Percentiles rank a stretch among this genome's conserved stretches.
These are phyloP conservation scores for Penicillium palitans DNA, from an alignment of 2,329 filamentous ascomycete genomes.

Conservation along the genomic window DNA sequence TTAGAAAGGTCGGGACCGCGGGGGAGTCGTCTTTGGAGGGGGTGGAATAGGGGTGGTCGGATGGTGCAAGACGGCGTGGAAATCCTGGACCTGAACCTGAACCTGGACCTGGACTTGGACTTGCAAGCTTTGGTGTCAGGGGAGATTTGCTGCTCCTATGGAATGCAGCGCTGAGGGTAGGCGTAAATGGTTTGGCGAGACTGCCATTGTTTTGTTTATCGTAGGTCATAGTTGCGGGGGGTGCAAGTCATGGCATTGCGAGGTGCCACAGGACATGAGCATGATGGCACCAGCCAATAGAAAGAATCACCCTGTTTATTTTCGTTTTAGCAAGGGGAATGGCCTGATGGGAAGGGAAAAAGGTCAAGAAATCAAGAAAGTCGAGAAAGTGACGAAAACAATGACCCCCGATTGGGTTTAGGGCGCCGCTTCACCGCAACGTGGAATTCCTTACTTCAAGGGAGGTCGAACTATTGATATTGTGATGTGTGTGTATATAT, in stretches of 20 bases:
- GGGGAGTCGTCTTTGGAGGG: slow-evolving; percentile 51
- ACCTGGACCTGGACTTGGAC: slow-evolving; percentile 28
- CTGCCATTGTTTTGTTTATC: slow-evolving; percentile 56
- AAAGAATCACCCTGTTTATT: neutral
- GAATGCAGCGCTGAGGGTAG: slow-evolving; percentile 65
- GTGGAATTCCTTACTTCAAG: slow-evolving; percentile 16
- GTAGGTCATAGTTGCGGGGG: slow-evolving; percentile 49
- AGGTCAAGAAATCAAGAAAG: neutral
- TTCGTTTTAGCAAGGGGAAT: slow-evolving; percentile 15
- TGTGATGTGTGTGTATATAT: neutral
- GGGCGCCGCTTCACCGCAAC: slow-evolving; percentile 29
- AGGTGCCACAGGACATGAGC: slow-evolving; percentile 30
- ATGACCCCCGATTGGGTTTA: slow-evolving; percentile 31
- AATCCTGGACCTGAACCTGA: slow-evolving; percentile 15
- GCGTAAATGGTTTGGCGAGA: slow-evolving; percentile 62
- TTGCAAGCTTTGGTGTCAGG: slow-evolving; percentile 60
- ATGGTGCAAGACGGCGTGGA: slow-evolving; percentile 36
- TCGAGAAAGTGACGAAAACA: slow-evolving; percentile 27
- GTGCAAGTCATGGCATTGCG: slow-evolving; percentile 51
- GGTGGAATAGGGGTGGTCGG: slow-evolving; percentile 37
- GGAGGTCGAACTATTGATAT: neutral
- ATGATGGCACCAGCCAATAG: slow-evolving; percentile 33
- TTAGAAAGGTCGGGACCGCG: slow-evolving; percentile 59
- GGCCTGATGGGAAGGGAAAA: slow-evolving; percentile 10
- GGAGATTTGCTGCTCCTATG: slow-evolving; percentile 57